Evolutionary conservation across 2,329 filamentous ascomycete genomes (phyloP).

Genomic region (Aureobasidium mangrovei): DNA sequence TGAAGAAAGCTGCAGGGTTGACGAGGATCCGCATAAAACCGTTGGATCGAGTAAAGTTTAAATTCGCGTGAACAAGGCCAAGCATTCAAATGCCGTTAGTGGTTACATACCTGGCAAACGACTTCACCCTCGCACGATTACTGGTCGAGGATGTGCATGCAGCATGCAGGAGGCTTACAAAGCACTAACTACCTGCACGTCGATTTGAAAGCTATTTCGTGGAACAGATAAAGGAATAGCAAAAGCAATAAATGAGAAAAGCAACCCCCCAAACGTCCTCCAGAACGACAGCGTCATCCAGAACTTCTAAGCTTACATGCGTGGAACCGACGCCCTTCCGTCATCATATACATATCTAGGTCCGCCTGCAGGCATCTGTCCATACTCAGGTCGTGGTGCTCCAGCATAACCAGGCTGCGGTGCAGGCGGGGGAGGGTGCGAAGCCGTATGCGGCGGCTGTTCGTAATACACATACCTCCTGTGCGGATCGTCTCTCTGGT

Average conservation of each 20-base stretch:
- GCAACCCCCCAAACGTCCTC: background rate
- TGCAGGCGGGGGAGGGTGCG: background rate
- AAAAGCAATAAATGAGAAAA: too few species aligned
- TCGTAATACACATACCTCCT: constrained; percentile 5
- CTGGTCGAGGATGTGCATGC: background rate
- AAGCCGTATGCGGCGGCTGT: background rate
- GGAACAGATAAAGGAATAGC: too few species aligned
- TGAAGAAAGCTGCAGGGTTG: too few species aligned
- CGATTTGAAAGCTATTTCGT: too few species aligned
- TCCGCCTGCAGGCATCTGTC: background rate
- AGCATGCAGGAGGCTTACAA: background rate
- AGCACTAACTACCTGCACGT: too few species aligned
- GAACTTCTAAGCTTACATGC: background rate
- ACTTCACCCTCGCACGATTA: background rate
- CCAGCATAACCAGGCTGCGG: background rate
- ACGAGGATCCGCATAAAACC: too few species aligned
- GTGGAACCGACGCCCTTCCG: constrained; percentile 5
- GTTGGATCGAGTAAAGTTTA: too few species aligned
- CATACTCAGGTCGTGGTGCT: background rate
- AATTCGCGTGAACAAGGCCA: too few species aligned
- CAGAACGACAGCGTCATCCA: background rate
- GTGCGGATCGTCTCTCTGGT: background rate
- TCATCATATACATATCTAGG: constrained; percentile 6
- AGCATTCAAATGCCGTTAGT: background rate
- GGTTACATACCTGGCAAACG: too few species aligned